phyloP scores from a whole-genome alignment of 192 early-diverging fungal species.

The Spizellomyces punctatus region DNA sequence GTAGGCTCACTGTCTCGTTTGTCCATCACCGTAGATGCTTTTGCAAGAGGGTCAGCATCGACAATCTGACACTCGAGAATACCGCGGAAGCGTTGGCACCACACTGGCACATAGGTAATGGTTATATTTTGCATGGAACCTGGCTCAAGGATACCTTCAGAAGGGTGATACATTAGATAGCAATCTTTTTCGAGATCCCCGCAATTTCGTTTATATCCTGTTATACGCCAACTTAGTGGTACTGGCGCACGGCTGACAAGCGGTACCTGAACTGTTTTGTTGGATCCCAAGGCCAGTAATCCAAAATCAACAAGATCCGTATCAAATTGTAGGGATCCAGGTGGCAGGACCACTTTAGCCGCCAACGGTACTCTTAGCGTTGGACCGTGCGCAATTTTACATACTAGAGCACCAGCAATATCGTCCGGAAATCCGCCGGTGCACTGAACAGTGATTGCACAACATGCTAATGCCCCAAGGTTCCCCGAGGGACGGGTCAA shows the following conservation, averaged over 20 bases:
- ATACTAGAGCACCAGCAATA: constrained; percentile 37
- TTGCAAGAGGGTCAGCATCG: neutral
- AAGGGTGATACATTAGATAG: constrained; percentile 31
- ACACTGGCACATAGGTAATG: constrained; percentile 41
- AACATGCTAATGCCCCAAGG: constrained; percentile 3
- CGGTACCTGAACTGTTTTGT: constrained; percentile 29
- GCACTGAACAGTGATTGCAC: constrained; percentile 8
- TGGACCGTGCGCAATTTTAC: constrained; percentile 42
- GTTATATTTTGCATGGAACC: constrained; percentile 19
- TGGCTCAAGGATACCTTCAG: constrained; percentile 34
- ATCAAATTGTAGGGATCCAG: constrained; percentile 36
- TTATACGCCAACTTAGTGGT: constrained; percentile 27
- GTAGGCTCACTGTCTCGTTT: neutral
- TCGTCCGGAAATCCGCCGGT: constrained; percentile 24
- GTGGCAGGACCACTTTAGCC: constrained; percentile 29
- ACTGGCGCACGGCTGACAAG: constrained; percentile 39
- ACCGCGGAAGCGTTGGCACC: constrained; percentile 41
- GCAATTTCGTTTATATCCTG: constrained; percentile 7
- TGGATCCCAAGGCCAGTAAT: constrained; percentile 43
- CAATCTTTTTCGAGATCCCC: constrained; percentile 19
- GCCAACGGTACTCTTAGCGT: constrained; percentile 32
- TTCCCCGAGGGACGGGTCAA: neutral
- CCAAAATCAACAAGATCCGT: constrained; percentile 48
- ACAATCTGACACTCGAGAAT: constrained; percentile 39
- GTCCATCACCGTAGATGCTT: neutral